phyloP scores from a whole-genome alignment of 2,329 filamentous ascomycete genomes.

The Apiospora phragmitis region DNA sequence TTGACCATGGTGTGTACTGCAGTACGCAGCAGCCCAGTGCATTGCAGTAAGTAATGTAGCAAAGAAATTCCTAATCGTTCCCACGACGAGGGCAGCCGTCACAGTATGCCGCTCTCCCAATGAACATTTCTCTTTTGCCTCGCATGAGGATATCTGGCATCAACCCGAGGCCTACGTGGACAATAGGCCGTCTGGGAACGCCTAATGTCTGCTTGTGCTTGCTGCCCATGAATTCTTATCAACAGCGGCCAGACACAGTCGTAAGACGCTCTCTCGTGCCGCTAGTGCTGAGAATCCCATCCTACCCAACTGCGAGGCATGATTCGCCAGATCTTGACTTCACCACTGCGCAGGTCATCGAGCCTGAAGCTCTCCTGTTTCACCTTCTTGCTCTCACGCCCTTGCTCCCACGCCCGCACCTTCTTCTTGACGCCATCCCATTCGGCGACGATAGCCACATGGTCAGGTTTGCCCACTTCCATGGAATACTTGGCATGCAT shows the following conservation, averaged over 20 bases:
- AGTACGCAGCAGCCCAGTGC: neutral
- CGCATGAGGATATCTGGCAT: neutral
- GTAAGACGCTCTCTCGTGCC: constrained; percentile 8
- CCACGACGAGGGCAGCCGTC: neutral
- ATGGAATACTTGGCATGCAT: constrained; percentile 93
- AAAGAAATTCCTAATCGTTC: neutral
- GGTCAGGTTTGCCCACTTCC: constrained; percentile 85
- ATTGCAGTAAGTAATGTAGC: constrained; percentile 4
- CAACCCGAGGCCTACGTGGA: neutral
- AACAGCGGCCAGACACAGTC: constrained; percentile 14
- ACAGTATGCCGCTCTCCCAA: neutral
- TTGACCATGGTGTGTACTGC: neutral
- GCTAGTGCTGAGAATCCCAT: constrained; percentile 55
- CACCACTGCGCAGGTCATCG: constrained; percentile 86
- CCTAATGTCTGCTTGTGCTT: neutral
- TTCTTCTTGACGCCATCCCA: constrained; percentile 99
- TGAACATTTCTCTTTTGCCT: neutral
- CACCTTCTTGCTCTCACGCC: constrained; percentile 88
- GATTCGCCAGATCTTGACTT: constrained; percentile 96
- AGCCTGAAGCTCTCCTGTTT: constrained; percentile 93
- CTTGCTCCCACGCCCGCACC: constrained; percentile 93
- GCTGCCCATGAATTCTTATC: constrained; percentile 8
- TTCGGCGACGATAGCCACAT: constrained; percentile 88
- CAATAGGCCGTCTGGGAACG: neutral
- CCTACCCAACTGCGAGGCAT: constrained; percentile 92